Evolutionary conservation across 2,329 filamentous ascomycete genomes (phyloP), one percentile per base, ranked within the genome.

Genomic region (Fusarium sp.): DNA sequence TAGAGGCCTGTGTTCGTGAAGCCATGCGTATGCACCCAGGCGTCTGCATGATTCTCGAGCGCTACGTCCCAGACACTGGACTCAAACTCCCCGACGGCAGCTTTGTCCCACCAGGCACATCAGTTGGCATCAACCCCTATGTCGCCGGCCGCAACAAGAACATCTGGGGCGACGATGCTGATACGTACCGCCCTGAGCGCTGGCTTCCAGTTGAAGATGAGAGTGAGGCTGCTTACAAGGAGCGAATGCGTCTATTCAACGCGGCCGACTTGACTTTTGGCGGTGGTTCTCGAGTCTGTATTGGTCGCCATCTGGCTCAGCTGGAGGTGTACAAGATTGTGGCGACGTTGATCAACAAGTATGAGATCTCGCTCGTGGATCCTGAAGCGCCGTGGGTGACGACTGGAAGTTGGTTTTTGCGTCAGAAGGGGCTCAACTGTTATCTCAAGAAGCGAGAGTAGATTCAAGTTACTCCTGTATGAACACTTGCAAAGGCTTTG

Each of bases 1-100:
- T 83, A 4, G 73, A 78, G 36, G 81, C 82, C 0, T 77, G 81
- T 4, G 73, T 84, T 19, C 79, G 78, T 25, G 83, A 86, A 68
- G 75, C 78, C 2, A 75, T 81, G 67, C 78, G 83, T 10, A 68
- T 83, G 4, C 78, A 83, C 52, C 80, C 81, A 0, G 76, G 75
- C 4, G 74, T 81, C 5, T 77, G 76, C 6, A 74, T 82, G 62
- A 60, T 77, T 0, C 74, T 84, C 1, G 79, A 83, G 58, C 79
- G 83, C 1, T 67, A 80, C 11, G 80, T 82, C 2, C 80, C 82
- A 2, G 53, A 59, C 7, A 67, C 65, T 2, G 79, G 80, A 8
- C 67, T 77, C 6, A 73, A 59, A 3, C 71, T 78, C 5, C 71
- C 71, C 6, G 69, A 75, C 24, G 75, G 75, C 4, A 46, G 67